Evolutionary conservation across 257 asterid genomes (phyloP), one percentile per base, ranked within the genome.

Genomic region (Rauvolfia tetraphylla): DNA sequence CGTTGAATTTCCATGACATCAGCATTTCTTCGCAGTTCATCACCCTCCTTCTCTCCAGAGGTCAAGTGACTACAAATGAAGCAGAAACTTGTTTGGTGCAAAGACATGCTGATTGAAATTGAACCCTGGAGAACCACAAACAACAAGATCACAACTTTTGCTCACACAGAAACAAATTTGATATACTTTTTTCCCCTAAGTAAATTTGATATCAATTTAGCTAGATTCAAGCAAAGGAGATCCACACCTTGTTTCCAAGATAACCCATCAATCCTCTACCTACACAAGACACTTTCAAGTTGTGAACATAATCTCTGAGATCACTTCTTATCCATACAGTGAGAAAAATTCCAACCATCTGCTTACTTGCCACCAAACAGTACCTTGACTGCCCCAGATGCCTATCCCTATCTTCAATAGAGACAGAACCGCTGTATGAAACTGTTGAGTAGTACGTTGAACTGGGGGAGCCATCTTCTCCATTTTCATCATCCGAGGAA

Each of bases 261-360:
- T 95, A 95, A 14, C 99, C 98, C 99, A 95, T 95, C 84, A 95
- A 82, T 74, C 99, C 99, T 85, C 99, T 85, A 22, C 99, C 99
- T 34, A 95, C 98, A 69, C 99, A 95, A 51, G 98, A 93, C 22
- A 90, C 98, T 90, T 93, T 95, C 80, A 95, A 76, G 78, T 95
- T 93, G 12, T 83, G 80, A 70, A 95, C 93, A 25, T 89, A 87
- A 0, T 90, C 97, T 81, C 96, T 81, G 10, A 90, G 48, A 77
- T 90, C 97, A 78, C 90, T 86, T 87, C 84, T 93, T 75, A 93
- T 85, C 99, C 99, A 95, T 14, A 93, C 84, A 1, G 97, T 89
- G 48, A 95, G 95, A 85, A 90, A 93, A 53, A 95, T 90, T 72
- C 99, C 99, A 12, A 95, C 99, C 98, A 95, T 95, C 68, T 95